Evolutionary conservation across 1,284 basidiomycete species (phyloP), one percentile per base, ranked within the genome.

Genomic region (Trametes hirsuta): DNA sequence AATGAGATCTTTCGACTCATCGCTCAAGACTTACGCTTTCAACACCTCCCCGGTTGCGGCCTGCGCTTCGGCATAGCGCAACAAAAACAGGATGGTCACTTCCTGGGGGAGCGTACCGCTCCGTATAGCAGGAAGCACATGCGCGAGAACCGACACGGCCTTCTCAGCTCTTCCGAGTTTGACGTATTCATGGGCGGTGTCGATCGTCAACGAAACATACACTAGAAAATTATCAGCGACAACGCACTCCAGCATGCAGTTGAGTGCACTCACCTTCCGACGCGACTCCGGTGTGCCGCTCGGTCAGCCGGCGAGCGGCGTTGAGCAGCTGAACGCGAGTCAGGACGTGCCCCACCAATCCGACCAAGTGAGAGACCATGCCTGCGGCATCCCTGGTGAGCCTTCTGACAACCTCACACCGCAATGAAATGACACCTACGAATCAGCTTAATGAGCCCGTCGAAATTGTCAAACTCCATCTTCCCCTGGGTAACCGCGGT

Each of bases 151-250:
- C 1, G 75, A 72, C 0, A 77, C 78, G 0, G 93, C 93, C 42
- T 88, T 84, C 47, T 83, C 82, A 0, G 78, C 75, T 72, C 90
- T 93, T 2, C 95, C 94, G 0, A 97, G 80, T 47, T 82, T 84
- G 39, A 87, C 76, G 68, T 94, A 94, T 68, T 94, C 90, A 47
- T 85, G 80, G 0, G 90, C 94, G 2, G 96, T 81, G 35, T 88
- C 84, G 1, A 88, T 76, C 1, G 90, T 93, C 1, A 85, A 76
- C 1, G 76, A 73, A 9, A 93, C 77, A 67, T 87, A 92, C 5
- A 79, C 94, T 94, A 67, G 44, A 14, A 40, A 30, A 14, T 9
- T 42, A 15, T 51, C 12, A 49, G 15, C 34, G 21, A 39, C 10
- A n/a, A 21, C 10, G 42, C 0, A 39, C 37, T 25, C 10, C 10